Base-by-base conservation (phyloP, 805 yeast genomes). In the Sugiyamaella americana region DNA sequence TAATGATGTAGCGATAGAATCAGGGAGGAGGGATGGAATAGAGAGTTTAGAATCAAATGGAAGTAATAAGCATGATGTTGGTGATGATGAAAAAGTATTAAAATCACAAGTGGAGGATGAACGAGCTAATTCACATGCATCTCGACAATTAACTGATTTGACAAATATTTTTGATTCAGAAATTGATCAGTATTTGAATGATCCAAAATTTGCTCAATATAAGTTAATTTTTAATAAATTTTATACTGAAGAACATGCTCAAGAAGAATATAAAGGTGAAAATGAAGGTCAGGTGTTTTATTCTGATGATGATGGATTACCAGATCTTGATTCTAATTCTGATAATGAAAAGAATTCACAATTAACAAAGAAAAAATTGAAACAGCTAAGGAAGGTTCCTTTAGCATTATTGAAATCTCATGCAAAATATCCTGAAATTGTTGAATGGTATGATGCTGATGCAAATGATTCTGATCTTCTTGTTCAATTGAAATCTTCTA, bases 391-490 rank as follows among this genome's bases (percentile, higher is more conserved):
- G 43, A 80, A 82, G 54, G 75, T 87, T 0, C 75, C 93, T 1
- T 63, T 91, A 13, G 78, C 89, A 0, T 69, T 72, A 5, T 67
- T 91, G 44, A 91, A 89, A 60, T 71, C 84, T 0, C 61, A 69
- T 19, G 71, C 84, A 0, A 53, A 65, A 1, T 67, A 68, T 22
- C 97, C 98, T 0, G 87, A 85, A 48, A 59, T 80, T 3, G 82
- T 91, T 1, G 95, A 88, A 53, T 84, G 95, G 94, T 78, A 69
- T 56, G 98, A 93, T 62, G 82, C 80, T 1, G 93, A 89, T 67
- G 83, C 97, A 0, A 72, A 72, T 1, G 91, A 87, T 56, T 96
- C 98, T 1, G 65, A 69, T 41, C 60, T 88, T 18, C 70, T 79
- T 11, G 78, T 85, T 0, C 68, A 73, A 19, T 62, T 91, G 42